Base-by-base conservation (phyloP, 2,329 filamentous ascomycete genomes). In the Neopestalotiopsis sp. region DNA sequence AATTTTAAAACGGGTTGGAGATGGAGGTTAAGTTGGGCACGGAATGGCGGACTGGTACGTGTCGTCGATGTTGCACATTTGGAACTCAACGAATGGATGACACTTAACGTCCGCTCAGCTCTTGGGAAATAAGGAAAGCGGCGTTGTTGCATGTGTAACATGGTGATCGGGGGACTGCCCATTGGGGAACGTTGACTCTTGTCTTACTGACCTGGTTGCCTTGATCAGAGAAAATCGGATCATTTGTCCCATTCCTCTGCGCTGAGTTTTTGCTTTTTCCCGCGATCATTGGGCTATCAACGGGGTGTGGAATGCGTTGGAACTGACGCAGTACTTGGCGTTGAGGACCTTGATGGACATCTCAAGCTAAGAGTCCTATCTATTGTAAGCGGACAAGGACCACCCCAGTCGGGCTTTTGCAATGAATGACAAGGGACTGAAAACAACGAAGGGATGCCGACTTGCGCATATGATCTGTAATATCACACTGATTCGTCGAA, bases 311-410 rank as follows among this genome's bases (percentile, higher is more conserved):
- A 53, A 53, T n/a, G 45, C n/a, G 14, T 53, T 53, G 45, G 45
- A 53, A 53, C n/a, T 53, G 17, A 53, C n/a, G 45, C 45, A 53
- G 17, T 53, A 53, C 45, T 53, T 53, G n/a, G 45, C 17, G 45
- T 53, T 67, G 66, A 57, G 66, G 40, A 67, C 66, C 66, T 61
- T 67, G 66, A 67, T 67, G 66, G 66, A 32, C 66, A 64, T 17
- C 45, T 28, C 24, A 28, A 28, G 24, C 24, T 38, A 38, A 7
- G 6, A 38, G 34, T 38, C 34, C 34, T 38, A 38, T 38, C 34
- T 49, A 49, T 49, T 49, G 45, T 53, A 53, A 53, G 45, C 45
- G 30, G 57, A 59, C 57, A 34, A 14, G 57, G 57, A 38, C 10
- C 57, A 34, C 24, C 57, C 57, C 28, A 30, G 30, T 59, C 24